Conservation (phyloP, 352 stramenopile species). For the Globisporangium spiculum region DNA sequence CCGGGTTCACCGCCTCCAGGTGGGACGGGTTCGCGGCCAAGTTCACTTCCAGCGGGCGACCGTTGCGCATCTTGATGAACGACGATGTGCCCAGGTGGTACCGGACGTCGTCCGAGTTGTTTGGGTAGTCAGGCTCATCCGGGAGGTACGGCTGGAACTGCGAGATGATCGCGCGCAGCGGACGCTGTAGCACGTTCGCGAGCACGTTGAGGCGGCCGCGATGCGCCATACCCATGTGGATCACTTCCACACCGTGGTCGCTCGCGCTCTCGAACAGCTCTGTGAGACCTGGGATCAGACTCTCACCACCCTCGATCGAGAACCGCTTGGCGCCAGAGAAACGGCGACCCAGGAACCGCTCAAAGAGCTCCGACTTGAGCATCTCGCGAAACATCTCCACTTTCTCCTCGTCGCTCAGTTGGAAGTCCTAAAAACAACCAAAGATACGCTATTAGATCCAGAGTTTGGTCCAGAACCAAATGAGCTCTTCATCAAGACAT, state of each 20-base stretch:
- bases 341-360: conserved; percentile 97
- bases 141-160: conserved; percentile 85
- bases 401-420: conserved; percentile 85
- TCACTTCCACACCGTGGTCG: conserved; percentile 94
- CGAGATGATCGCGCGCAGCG: conserved; percentile 93
- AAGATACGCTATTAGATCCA: not conserved
- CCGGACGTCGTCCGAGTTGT: conserved; percentile 88
- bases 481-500: not conserved
- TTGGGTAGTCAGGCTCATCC: conserved; percentile 81
- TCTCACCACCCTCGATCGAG: conserved; percentile 97
- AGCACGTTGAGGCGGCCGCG: conserved; percentile 97
- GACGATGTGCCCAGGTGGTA: conserved; percentile 87
- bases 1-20: conserved; percentile 97
- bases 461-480: not conserved
- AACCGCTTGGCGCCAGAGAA: conserved; percentile 96
- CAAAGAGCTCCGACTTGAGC: conserved; percentile 95
- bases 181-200: conserved; percentile 97
- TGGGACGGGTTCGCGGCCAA: conserved; percentile 99
- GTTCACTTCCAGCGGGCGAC: conserved; percentile 65
- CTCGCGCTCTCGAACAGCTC: conserved; percentile 94
- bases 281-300: conserved; percentile 94
- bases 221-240: conserved; percentile 99
- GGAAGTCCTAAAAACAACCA: conserved; percentile 25
- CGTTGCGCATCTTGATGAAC: conserved; percentile 62
- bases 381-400: conserved; percentile 94